Evolutionary conservation across 1,284 basidiomycete genomes (phyloP).

Genomic region (Ustilago vetiveriae): DNA sequence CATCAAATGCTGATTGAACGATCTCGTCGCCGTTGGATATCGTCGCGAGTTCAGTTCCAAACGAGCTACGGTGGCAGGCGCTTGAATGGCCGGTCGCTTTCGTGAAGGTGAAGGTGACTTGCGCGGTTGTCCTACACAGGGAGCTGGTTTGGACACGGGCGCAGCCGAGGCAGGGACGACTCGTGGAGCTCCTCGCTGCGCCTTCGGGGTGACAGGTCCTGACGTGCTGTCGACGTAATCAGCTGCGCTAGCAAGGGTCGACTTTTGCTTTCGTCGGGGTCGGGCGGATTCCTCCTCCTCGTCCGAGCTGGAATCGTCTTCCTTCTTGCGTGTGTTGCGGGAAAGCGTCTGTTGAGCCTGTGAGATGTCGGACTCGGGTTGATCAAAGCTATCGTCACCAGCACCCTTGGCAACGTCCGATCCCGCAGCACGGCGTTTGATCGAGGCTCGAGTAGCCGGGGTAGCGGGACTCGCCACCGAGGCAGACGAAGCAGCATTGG

Average conservation of each 20-base stretch:
- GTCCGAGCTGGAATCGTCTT: slow-evolving; percentile 8
- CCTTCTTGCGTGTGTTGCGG: slow-evolving; percentile 8
- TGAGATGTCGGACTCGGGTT: slow-evolving; percentile 9
- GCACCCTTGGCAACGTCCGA: slow-evolving; percentile 17
- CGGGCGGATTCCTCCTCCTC: slow-evolving; percentile 12
- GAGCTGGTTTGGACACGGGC: slow-evolving; percentile 58
- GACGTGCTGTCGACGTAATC: neutral
- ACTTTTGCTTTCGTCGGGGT: slow-evolving; percentile 28
- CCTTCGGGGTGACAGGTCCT: slow-evolving; percentile 24
- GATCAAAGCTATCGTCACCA: slow-evolving; percentile 19
- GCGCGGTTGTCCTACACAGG: slow-evolving; percentile 64
- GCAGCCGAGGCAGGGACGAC: slow-evolving; percentile 19
- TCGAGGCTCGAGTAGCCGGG: neutral
- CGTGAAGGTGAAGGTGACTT: slow-evolving; percentile 61
- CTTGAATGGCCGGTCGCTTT: slow-evolving; percentile 53
- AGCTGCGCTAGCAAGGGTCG: neutral
- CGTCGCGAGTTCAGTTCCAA: slow-evolving; percentile 26
- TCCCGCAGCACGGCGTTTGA: slow-evolving; percentile 20
- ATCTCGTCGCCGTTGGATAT: slow-evolving; percentile 17
- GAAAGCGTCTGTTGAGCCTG: slow-evolving; percentile 7
- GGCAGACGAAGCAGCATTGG: neutral
- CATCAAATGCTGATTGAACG: slow-evolving; percentile 22
- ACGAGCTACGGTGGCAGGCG: slow-evolving; percentile 35
- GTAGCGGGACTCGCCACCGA: neutral
- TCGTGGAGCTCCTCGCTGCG: slow-evolving; percentile 11